A percentile compares a stretch with the other conserved stretches of the same genome.
These are phyloP conservation scores for Chenopodium berlandieri DNA, from an alignment of 148 eudicot genomes.

Conservation along the genomic window DNA sequence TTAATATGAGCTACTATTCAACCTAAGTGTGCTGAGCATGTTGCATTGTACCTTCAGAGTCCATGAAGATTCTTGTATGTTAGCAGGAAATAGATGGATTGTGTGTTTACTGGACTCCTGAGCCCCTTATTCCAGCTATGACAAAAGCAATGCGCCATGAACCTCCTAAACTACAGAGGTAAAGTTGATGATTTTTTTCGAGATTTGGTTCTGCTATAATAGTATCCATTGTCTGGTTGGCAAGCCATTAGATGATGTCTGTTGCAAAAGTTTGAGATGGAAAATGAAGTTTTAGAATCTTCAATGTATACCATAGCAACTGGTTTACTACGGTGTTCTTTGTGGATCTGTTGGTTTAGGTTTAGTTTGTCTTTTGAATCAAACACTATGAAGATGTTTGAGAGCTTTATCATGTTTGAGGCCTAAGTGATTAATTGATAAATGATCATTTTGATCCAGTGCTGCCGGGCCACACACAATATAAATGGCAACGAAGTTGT, in stretches of 20 bases:
- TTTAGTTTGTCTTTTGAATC: neutral
- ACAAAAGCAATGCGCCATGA: constrained; percentile 69
- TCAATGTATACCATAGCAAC: neutral
- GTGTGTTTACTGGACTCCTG: constrained; percentile 98
- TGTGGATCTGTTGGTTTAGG: neutral
- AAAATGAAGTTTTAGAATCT: neutral
- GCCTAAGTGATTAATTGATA: neutral
- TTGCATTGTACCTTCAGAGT: neutral
- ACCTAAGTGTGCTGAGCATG: neutral
- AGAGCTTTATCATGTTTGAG: neutral
- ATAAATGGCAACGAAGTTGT: constrained; percentile 78
- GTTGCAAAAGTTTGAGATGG: neutral
- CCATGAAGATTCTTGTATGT: neutral
- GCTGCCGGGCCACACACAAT: constrained; percentile 84
- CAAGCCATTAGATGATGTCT: neutral
- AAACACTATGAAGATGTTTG: neutral
- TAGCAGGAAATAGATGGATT: constrained; percentile 88
- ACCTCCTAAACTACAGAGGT: constrained; percentile 90
- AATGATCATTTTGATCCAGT: constrained; percentile 38
- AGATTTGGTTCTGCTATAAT: neutral
- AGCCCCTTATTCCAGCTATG: constrained; percentile 80
- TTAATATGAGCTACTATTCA: neutral
- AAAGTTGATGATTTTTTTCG: neutral
- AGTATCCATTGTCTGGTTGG: neutral
- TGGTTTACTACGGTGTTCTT: neutral